These are phyloP conservation scores for Corylus heterophylla DNA, from an alignment of 306 rosid species.

Conservation along the genomic window DNA sequence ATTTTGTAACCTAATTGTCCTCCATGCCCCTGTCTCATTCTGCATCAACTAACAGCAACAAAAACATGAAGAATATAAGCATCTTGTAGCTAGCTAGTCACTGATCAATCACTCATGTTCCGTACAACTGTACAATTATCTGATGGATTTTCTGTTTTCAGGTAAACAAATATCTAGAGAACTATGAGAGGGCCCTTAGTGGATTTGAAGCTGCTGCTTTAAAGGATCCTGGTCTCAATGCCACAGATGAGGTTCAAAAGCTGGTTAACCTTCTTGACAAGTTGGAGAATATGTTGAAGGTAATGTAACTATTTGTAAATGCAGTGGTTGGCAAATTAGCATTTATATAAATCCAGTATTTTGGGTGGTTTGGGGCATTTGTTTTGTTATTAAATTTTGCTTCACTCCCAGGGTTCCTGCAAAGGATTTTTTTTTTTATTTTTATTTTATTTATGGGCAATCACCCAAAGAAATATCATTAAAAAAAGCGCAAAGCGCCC, in stretches of 20 bases:
- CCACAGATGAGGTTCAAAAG: constrained; percentile 77
- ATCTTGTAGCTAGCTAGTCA: not conserved
- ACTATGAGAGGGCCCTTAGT: constrained; percentile 89
- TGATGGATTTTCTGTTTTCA: constrained; percentile 27
- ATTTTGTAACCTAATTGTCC: no score
- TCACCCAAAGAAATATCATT: no score
- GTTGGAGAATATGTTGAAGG: constrained; percentile 73
- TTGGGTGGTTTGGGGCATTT: not conserved
- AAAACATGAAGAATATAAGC: not conserved
- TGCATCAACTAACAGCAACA: not conserved
- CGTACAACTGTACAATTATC: not conserved
- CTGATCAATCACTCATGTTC: not conserved
- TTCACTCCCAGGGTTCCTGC: not conserved
- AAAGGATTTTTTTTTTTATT: no score
- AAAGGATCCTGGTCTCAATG: constrained; percentile 91
- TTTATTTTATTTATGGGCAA: no score
- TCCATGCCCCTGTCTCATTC: not conserved
- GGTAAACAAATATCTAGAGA: constrained; percentile 88
- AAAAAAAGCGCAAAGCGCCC: no score
- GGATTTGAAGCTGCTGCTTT: constrained; percentile 95
- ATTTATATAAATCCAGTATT: constrained; percentile 26
- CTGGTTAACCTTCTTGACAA: constrained; percentile 83
- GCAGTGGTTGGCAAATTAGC: constrained; percentile 5
- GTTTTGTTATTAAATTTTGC: not conserved
- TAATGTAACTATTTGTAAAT: constrained; percentile 36